Evolutionary conservation across 1,139 yeast genomes (phyloP).

Genomic region (Kurtzmaniella quercitrusa): DNA sequence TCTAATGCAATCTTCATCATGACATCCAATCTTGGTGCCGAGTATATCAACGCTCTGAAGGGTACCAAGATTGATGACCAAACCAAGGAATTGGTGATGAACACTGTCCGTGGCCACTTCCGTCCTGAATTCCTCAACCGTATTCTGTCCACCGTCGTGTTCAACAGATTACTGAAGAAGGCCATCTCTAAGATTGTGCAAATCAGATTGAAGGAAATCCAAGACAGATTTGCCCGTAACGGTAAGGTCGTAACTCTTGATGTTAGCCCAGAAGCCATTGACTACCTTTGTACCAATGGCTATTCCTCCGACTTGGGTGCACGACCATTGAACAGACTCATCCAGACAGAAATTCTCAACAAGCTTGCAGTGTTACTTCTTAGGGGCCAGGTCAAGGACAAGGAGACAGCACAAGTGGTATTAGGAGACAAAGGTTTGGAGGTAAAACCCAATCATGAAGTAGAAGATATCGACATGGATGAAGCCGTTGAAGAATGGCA

Average conservation of each 20-base stretch:
- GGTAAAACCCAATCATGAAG: conserved; percentile 83
- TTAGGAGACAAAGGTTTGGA: conserved; percentile 62
- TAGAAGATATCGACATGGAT: conserved; percentile 54
- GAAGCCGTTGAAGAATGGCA: conserved; percentile 54
- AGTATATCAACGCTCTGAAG: conserved; percentile 68
- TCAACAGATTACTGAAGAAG: conserved; percentile 85
- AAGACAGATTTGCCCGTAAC: conserved; percentile 75
- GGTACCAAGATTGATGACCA: conserved; percentile 60
- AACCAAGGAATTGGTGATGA: conserved; percentile 77
- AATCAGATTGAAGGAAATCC: conserved; percentile 79
- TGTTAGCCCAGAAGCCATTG: conserved; percentile 69
- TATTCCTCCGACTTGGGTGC: conserved; percentile 95
- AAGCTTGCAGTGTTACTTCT: conserved; percentile 82
- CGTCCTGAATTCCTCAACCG: conserved; percentile 97
- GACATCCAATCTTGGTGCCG: conserved; percentile 98
- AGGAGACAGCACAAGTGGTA: conserved; percentile 72
- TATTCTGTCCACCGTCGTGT: conserved; percentile 86
- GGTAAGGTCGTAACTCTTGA: conserved; percentile 73
- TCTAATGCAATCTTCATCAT: conserved; percentile 88
- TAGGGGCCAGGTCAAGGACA: conserved; percentile 82
- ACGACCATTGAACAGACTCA: conserved; percentile 91
- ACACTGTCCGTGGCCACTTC: conserved; percentile 82
- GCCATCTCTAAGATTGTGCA: conserved; percentile 90
- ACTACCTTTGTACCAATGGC: conserved; percentile 78
- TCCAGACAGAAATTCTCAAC: conserved; percentile 84